These are phyloP conservation scores for Mycena polygramma DNA, from an alignment of 768 basidiomycete species.

Conservation along the genomic window DNA sequence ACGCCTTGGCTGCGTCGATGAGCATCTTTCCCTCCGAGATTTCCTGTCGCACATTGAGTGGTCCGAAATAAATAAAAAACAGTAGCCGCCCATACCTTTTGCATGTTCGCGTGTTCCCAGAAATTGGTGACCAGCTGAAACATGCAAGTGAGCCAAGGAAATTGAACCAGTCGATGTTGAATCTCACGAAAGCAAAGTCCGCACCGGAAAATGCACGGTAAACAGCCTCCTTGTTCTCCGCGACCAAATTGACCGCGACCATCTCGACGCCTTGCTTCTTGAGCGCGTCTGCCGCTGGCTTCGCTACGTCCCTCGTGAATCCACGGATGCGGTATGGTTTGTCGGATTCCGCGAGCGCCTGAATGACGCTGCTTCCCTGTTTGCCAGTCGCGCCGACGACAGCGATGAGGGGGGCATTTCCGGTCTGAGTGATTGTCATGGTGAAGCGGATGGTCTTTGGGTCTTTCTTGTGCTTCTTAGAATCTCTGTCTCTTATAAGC, in stretches of 20 bases:
- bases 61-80: too few relatives aligned
- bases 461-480: too few relatives aligned
- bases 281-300: slow-evolving; percentile 11
- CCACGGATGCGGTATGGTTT: slow-evolving; percentile 28
- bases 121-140: slow-evolving; percentile 27
- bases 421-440: slow-evolving; percentile 22
- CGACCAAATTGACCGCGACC: slow-evolving; percentile 10
- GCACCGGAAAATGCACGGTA: slow-evolving; percentile 20
- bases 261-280: slow-evolving; percentile 19
- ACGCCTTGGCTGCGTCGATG: slow-evolving; percentile 30
- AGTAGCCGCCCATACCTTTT: too few relatives aligned
- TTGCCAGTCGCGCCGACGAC: slow-evolving; percentile 27
- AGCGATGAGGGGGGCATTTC: slow-evolving; percentile 27
- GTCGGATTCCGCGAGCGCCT: slow-evolving; percentile 29
- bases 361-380: slow-evolving; percentile 33
- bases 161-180: neutral
- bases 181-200: slow-evolving; percentile 22
- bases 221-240: slow-evolving; percentile 16
- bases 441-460: neutral
- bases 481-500: too few relatives aligned
- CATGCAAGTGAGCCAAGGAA: neutral
- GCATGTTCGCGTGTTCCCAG: slow-evolving; percentile 19
- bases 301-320: slow-evolving; percentile 16
- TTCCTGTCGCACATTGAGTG: slow-evolving; percentile 30
- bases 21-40: slow-evolving; percentile 23